Evolutionary conservation across 371 early-diverging fungal genomes (phyloP).

Genomic region (Mycotypha africana): DNA sequence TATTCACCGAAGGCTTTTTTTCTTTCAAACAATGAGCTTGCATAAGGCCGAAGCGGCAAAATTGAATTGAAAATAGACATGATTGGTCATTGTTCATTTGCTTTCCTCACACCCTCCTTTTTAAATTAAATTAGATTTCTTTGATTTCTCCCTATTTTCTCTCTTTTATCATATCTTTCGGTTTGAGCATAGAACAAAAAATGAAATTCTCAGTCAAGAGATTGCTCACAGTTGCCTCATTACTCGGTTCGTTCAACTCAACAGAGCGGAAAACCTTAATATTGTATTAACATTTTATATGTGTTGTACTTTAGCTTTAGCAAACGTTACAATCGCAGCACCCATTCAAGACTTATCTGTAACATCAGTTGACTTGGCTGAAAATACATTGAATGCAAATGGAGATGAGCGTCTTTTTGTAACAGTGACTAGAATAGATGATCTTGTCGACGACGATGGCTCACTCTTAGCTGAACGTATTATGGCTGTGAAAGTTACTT

Average conservation of each 20-base stretch:
- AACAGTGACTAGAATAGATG: slow-evolving; percentile 67
- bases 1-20: too few species aligned
- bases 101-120: neutral
- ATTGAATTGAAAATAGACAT: too few species aligned
- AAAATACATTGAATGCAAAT: slow-evolving; percentile 19
- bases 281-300: neutral
- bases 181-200: too few species aligned
- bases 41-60: too few species aligned
- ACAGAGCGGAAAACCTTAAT: too few species aligned
- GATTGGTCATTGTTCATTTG: neutral
- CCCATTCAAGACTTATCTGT: slow-evolving; percentile 43
- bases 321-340: slow-evolving; percentile 23
- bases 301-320: slow-evolving; percentile 7
- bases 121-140: too few species aligned
- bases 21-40: too few species aligned
- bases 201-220: slow-evolving; percentile 17
- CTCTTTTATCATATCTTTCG: neutral
- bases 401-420: slow-evolving; percentile 47
- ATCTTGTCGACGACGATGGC: slow-evolving; percentile 62
- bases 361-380: slow-evolving; percentile 39
- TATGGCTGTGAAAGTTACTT: slow-evolving; percentile 61
- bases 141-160: too few species aligned
- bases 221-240: slow-evolving; percentile 9
- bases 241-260: slow-evolving; percentile 8
- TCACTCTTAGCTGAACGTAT: slow-evolving; percentile 60